These are phyloP conservation scores for Daldinia sp. DNA, from an alignment of 2,329 filamentous ascomycete species.

Conservation along the genomic window DNA sequence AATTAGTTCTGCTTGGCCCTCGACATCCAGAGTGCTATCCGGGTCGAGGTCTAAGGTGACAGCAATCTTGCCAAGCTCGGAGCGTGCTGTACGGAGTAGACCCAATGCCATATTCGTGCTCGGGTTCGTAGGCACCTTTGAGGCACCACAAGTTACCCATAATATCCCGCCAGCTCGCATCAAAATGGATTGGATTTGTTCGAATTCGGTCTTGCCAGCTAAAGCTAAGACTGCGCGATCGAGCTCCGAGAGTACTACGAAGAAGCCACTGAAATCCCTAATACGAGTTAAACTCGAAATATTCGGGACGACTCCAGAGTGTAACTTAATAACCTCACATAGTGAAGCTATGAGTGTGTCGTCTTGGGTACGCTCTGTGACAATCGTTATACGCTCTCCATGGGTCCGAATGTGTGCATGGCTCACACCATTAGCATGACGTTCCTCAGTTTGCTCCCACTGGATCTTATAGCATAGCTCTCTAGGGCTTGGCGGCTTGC, in stretches of 20 bases:
- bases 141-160: conserved; percentile 45
- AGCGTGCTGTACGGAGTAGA: conserved; percentile 46
- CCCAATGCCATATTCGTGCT: conserved; percentile 45
- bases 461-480: conserved; percentile 44
- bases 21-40: conserved; percentile 36
- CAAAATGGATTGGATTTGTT: conserved; percentile 37
- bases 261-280: conserved; percentile 35
- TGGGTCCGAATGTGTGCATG: conserved; percentile 29
- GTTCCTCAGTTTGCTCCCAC: conserved; percentile 42
- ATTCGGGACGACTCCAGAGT: conserved; percentile 30
- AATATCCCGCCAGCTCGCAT: conserved; percentile 37
- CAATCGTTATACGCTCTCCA: conserved; percentile 35
- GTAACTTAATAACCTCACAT: conserved; percentile 31
- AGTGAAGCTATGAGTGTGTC: conserved; percentile 38
- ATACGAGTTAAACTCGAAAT: conserved; percentile 32
- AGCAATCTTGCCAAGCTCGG: conserved; percentile 44
- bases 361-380: conserved; percentile 35
- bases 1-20: conserved; percentile 39
- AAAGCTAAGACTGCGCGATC: conserved; percentile 39
- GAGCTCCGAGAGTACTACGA: conserved; percentile 41
- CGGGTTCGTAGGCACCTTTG: conserved; percentile 40
- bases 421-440: conserved; percentile 37
- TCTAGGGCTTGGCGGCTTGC: conserved; percentile 50
- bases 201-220: conserved; percentile 32
- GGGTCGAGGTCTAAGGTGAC: conserved; percentile 49